phyloP scores from a whole-genome alignment of 2,329 filamentous ascomycete species.

The Fusarium drepaniforme region DNA sequence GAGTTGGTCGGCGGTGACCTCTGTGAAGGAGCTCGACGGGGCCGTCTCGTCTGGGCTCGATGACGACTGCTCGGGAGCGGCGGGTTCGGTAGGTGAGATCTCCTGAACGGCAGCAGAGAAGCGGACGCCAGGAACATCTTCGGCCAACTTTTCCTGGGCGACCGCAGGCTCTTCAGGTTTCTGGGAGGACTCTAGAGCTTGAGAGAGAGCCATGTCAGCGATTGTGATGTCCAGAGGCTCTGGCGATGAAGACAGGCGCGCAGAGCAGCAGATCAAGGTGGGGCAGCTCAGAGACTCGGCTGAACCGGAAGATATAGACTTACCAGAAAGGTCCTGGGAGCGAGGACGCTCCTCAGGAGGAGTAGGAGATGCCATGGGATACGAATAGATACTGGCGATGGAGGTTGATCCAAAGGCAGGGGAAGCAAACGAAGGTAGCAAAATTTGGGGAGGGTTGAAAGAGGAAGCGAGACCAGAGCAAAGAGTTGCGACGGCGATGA shows the following conservation, averaged over 20 bases:
- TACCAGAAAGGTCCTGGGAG: slow-evolving; percentile 40
- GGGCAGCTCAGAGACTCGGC: slow-evolving; percentile 41
- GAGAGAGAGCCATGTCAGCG: slow-evolving; percentile 26
- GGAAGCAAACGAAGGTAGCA: slow-evolving; percentile 28
- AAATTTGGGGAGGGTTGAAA: slow-evolving; percentile 30
- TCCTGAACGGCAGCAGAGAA: slow-evolving; percentile 80
- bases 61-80: slow-evolving; percentile 42
- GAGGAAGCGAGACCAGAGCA: slow-evolving; percentile 36
- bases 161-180: slow-evolving; percentile 19
- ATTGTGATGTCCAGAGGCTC: slow-evolving; percentile 26
- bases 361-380: slow-evolving; percentile 38
- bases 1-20: slow-evolving; percentile 72
- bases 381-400: slow-evolving; percentile 23
- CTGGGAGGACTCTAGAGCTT: slow-evolving; percentile 25
- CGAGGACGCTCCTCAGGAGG: slow-evolving; percentile 32
- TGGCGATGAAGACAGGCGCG: slow-evolving; percentile 17
- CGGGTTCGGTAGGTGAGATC: slow-evolving; percentile 65
- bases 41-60: slow-evolving; percentile 37
- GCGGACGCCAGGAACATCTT: slow-evolving; percentile 67
- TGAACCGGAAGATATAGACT: slow-evolving; percentile 41
- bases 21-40: slow-evolving; percentile 50
- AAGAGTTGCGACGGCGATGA: slow-evolving; percentile 44
- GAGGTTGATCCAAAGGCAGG: slow-evolving; percentile 20
- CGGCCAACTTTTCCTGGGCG: slow-evolving; percentile 14
- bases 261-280: slow-evolving; percentile 38